phyloP scores from a whole-genome alignment of 2,329 filamentous ascomycete species.

The Nothopassalora personata region DNA sequence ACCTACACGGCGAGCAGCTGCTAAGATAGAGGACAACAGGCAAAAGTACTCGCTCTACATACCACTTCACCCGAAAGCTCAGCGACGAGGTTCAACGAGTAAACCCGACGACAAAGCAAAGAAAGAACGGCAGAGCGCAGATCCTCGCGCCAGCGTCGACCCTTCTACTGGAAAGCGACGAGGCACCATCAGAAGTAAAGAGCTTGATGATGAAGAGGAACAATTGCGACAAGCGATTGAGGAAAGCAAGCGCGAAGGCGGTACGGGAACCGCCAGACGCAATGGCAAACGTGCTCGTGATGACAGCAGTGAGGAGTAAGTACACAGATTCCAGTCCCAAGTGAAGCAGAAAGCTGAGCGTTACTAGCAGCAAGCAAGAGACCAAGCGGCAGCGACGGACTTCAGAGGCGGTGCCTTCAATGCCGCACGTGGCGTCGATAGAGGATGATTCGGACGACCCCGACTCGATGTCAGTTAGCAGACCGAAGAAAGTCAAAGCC shows the following conservation, averaged over 20 bases:
- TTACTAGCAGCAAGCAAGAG: slow-evolving; percentile 59
- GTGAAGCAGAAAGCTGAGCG: slow-evolving; percentile 14
- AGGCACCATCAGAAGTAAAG: slow-evolving; percentile 96
- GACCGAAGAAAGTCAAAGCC: slow-evolving; percentile 40
- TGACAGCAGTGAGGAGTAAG: slow-evolving; percentile 92
- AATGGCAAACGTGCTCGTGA: slow-evolving; percentile 80
- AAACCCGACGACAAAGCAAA: slow-evolving; percentile 57
- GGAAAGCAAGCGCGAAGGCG: slow-evolving; percentile 73
- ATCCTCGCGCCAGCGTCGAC: slow-evolving; percentile 47
- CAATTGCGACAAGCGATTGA: slow-evolving; percentile 84
- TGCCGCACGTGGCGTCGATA: slow-evolving; percentile 41
- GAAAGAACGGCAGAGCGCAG: slow-evolving; percentile 52
- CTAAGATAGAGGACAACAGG: slow-evolving; percentile 39
- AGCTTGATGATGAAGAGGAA: slow-evolving; percentile 93
- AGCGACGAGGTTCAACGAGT: slow-evolving; percentile 59
- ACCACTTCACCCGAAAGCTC: slow-evolving; percentile 50
- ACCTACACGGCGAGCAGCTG: slow-evolving; percentile 22
- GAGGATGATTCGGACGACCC: slow-evolving; percentile 71
- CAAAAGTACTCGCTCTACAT: slow-evolving; percentile 60
- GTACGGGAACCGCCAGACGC: slow-evolving; percentile 52
- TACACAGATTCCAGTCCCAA: slow-evolving; percentile 25
- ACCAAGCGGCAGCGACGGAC: slow-evolving; percentile 78
- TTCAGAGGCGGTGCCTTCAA: slow-evolving; percentile 60
- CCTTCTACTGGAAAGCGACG: slow-evolving; percentile 69
- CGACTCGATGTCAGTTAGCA: slow-evolving; percentile 20